These are phyloP conservation scores for Orbilia javanica DNA, from an alignment of 2,329 filamentous ascomycete species.

Conservation along the genomic window DNA sequence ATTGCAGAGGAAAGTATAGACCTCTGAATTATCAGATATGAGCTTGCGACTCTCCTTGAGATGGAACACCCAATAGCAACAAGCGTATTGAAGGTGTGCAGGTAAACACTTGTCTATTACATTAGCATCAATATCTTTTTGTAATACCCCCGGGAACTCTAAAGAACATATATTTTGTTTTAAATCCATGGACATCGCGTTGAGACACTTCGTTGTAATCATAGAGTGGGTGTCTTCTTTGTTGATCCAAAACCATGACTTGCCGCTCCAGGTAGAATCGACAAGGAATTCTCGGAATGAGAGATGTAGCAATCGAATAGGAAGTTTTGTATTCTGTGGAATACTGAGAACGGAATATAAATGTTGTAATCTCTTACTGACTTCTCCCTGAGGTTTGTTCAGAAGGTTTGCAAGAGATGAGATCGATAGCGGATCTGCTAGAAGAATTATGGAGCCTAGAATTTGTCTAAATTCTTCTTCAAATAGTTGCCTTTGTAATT, in stretches of 20 bases:
- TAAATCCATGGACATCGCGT: constrained; percentile 51
- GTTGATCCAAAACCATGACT: neutral
- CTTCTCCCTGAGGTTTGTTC: neutral
- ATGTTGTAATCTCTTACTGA: neutral
- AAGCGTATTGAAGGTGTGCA: constrained; percentile 64
- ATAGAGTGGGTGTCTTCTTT: neutral
- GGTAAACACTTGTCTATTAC: constrained; percentile 62
- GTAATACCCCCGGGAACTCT: constrained; percentile 39
- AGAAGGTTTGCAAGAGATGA: constrained; percentile 1
- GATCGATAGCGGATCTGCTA: constrained; percentile 1
- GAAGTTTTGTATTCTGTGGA: neutral
- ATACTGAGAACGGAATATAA: constrained; percentile 34
- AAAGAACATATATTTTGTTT: constrained; percentile 62
- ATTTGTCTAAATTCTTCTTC: constrained; percentile 4
- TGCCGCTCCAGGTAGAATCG: neutral
- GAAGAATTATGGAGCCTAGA: constrained; percentile 22
- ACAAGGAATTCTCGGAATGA: constrained; percentile 51
- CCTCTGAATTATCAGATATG: constrained; percentile 59
- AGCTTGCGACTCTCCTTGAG: constrained; percentile 61
- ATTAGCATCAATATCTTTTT: constrained; percentile 57
- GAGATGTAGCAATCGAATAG: constrained; percentile 36
- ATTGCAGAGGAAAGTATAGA: constrained; percentile 63
- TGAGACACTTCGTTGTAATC: neutral
- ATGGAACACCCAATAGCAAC: constrained; percentile 64
- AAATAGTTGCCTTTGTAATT: too few relatives aligned